Conservation (phyloP, 1,139 yeast species). For the Hanseniaspora sp. region DNA sequence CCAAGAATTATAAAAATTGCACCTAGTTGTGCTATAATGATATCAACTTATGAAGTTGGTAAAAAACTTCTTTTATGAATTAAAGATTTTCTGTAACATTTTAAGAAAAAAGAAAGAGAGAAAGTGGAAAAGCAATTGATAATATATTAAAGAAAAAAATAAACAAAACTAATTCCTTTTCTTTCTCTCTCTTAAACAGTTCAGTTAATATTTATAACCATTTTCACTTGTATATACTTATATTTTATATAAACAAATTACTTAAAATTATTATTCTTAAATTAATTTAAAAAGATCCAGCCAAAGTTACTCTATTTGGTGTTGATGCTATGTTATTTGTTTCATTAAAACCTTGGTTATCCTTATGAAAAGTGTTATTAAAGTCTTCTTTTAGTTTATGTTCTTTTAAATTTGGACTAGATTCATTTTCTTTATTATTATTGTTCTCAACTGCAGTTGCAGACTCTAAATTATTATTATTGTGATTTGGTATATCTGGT, state of each 20-base stretch:
- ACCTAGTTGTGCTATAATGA: constrained; percentile 98
- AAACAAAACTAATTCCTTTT: no score
- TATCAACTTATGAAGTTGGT: constrained; percentile 84
- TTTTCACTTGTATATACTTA: no score
- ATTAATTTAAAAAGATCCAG: neutral
- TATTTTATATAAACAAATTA: no score
- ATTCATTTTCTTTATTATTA: constrained; percentile 5
- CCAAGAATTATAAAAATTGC: constrained; percentile 88
- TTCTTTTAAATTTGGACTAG: neutral
- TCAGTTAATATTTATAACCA: neutral
- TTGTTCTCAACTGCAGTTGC: constrained; percentile 6
- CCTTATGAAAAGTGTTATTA: neutral
- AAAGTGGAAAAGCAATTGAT: no score
- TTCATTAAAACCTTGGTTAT: neutral
- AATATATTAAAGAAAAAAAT: no score
- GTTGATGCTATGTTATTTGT: neutral
- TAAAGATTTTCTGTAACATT: neutral
- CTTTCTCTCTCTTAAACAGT: neutral
- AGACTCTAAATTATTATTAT: constrained; percentile 1
- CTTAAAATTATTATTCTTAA: no score
- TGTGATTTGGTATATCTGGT: neutral
- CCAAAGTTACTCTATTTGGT: neutral
- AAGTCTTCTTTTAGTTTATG: neutral
- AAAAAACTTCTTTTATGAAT: constrained; percentile 44
- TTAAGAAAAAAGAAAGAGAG: neutral